phyloP scores from a whole-genome alignment of 176 grass and related monocot species.

The Aechmea fasciata region DNA sequence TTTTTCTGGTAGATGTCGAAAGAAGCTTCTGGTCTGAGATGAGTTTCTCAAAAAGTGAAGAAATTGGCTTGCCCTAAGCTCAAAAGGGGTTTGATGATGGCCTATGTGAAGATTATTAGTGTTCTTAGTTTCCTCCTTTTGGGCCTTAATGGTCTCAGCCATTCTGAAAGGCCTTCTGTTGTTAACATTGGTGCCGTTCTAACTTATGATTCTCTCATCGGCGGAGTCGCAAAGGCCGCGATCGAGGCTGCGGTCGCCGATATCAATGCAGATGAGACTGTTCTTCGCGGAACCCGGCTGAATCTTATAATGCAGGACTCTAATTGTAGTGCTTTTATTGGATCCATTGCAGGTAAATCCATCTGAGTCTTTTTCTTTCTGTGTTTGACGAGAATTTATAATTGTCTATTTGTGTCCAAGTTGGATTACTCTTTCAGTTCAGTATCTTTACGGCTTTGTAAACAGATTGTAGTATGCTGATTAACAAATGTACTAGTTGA shows the following conservation, averaged over 20 bases:
- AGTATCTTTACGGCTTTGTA: no score
- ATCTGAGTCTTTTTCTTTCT: neutral
- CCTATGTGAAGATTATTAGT: neutral
- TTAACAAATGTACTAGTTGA: no score
- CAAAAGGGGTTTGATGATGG: neutral
- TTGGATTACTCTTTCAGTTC: no score
- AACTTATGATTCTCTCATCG: slow-evolving; percentile 77
- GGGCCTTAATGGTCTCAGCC: neutral
- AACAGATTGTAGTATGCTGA: no score
- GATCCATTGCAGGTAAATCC: slow-evolving; percentile 55
- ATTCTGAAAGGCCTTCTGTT: slow-evolving; percentile 18
- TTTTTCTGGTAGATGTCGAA: neutral
- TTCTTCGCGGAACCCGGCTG: slow-evolving; percentile 51
- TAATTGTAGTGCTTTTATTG: slow-evolving; percentile 87
- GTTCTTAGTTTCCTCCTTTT: neutral
- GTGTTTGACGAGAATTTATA: neutral
- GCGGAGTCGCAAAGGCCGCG: slow-evolving; percentile 43
- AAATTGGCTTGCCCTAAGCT: neutral
- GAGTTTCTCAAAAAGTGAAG: neutral
- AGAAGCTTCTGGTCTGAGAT: neutral
- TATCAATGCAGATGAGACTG: slow-evolving; percentile 40
- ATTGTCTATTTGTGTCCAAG: no score
- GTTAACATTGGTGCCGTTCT: slow-evolving; percentile 73
- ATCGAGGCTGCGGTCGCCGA: slow-evolving; percentile 70
- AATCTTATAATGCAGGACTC: slow-evolving; percentile 45